A percentile compares a stretch with the other conserved stretches of the same genome.
These are phyloP conservation scores for Infundibulicybe gibba DNA, from an alignment of 768 basidiomycete genomes.

Conservation along the genomic window DNA sequence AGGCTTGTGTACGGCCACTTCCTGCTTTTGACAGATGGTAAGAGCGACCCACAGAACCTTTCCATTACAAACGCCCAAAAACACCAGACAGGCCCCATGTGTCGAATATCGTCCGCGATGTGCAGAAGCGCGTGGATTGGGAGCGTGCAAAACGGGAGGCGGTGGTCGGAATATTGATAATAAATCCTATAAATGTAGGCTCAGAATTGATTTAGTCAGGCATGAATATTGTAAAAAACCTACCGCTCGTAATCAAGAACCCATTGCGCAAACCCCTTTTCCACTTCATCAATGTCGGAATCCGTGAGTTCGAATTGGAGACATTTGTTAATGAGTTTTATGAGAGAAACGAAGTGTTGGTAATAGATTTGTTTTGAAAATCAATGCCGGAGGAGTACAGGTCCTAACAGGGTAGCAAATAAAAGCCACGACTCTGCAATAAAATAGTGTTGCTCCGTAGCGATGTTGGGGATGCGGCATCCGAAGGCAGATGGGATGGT, in stretches of 20 bases:
- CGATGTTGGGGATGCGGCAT: conserved; percentile 19
- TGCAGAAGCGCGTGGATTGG: too few relatives aligned
- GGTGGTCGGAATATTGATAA: too few relatives aligned
- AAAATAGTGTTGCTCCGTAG: conserved; percentile 13
- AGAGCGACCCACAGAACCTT: too few relatives aligned
- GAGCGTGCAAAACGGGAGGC: too few relatives aligned
- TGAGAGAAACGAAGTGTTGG: conserved; percentile 27
- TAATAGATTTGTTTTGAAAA: conserved; percentile 23
- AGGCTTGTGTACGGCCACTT: too few relatives aligned
- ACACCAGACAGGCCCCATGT: too few relatives aligned
- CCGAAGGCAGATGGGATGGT: conserved; percentile 27
- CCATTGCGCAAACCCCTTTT: conserved; percentile 22
- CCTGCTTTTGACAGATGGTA: too few relatives aligned
- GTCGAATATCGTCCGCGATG: too few relatives aligned
- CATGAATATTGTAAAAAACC: too few relatives aligned
- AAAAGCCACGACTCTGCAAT: conserved; percentile 28
- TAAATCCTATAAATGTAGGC: too few relatives aligned
- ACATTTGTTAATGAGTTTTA: conserved; percentile 23
- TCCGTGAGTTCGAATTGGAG: conserved; percentile 21
- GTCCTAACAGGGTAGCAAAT: conserved; percentile 25
- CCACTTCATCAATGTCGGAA: conserved; percentile 13
- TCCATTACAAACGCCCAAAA: too few relatives aligned
- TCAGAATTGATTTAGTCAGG: too few relatives aligned
- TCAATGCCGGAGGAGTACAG: conserved; percentile 18
- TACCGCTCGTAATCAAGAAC: conserved; percentile 26